Evolutionary conservation across 768 basidiomycete species (phyloP).

Genomic region (Mycena rosella): DNA sequence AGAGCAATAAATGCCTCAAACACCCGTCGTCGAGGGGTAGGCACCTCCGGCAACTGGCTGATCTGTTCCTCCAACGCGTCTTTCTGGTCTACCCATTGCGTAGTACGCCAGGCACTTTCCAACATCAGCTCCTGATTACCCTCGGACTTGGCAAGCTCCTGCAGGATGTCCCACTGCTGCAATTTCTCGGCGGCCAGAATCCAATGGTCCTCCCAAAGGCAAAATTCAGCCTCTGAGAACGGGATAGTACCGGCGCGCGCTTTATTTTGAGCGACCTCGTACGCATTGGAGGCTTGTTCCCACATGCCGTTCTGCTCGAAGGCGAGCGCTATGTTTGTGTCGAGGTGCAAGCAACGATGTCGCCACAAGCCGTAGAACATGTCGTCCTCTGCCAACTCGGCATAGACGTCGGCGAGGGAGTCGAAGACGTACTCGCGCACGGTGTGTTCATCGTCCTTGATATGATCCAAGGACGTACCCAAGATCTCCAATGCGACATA

Average conservation of each 20-base stretch:
- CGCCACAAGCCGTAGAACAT: constrained; percentile 98
- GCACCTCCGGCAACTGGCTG: constrained; percentile 82
- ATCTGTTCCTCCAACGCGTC: constrained; percentile 87
- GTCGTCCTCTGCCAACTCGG: constrained; percentile 96
- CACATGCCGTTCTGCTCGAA: constrained; percentile 98
- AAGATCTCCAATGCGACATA: constrained; percentile 91
- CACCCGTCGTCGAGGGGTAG: constrained; percentile 96
- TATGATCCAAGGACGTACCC: constrained; percentile 79
- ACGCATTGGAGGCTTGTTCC: constrained; percentile 89
- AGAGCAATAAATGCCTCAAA: constrained; percentile 96
- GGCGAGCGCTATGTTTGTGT: constrained; percentile 89
- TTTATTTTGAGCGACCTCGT: constrained; percentile 91
- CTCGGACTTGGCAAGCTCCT: constrained; percentile 91
- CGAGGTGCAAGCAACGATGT: constrained; percentile 86
- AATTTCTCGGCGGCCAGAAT: constrained; percentile 95
- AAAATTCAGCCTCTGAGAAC: constrained; percentile 96
- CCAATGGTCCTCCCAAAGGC: constrained; percentile 99
- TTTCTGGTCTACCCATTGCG: constrained; percentile 89
- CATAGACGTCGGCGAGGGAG: constrained; percentile 94
- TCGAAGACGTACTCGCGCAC: constrained; percentile 89
- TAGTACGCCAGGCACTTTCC: constrained; percentile 95
- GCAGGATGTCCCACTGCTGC: constrained; percentile 96
- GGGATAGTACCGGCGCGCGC: constrained; percentile 85
- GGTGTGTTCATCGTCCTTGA: constrained; percentile 83
- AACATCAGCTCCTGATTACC: constrained; percentile 92